These are phyloP conservation scores for Kodamaea arcana DNA, from an alignment of 1,139 yeast species.

Conservation along the genomic window DNA sequence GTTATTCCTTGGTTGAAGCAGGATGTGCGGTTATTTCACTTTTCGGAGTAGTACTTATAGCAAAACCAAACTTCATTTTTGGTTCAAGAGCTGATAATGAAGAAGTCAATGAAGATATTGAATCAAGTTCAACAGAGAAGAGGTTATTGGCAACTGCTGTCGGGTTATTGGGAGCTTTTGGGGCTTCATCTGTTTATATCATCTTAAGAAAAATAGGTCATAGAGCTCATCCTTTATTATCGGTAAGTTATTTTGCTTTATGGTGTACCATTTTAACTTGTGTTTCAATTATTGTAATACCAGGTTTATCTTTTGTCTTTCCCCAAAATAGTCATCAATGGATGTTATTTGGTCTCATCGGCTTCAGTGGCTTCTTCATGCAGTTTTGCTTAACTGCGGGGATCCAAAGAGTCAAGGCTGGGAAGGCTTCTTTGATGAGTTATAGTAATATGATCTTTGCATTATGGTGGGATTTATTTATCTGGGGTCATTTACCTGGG, in stretches of 20 bases:
- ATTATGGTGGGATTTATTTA: constrained; percentile 64
- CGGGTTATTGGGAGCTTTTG: constrained; percentile 66
- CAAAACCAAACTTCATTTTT: constrained; percentile 74
- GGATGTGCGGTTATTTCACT: constrained; percentile 66
- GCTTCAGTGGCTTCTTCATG: constrained; percentile 76
- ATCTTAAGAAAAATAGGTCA: constrained; percentile 71
- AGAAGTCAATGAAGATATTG: constrained; percentile 28
- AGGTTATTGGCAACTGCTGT: constrained; percentile 57
- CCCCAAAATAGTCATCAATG: constrained; percentile 64
- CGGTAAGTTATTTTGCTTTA: constrained; percentile 73
- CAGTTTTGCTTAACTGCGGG: constrained; percentile 81
- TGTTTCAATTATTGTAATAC: constrained; percentile 50
- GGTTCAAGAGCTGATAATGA: constrained; percentile 39
- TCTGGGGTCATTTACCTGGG: constrained; percentile 75
- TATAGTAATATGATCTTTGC: constrained; percentile 80
- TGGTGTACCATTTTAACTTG: constrained; percentile 55
- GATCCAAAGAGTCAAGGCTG: constrained; percentile 75
- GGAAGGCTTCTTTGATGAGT: constrained; percentile 69
- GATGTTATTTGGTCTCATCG: constrained; percentile 57
- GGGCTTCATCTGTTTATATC: constrained; percentile 70
- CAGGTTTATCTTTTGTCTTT: constrained; percentile 54
- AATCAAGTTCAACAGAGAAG: constrained; percentile 37
- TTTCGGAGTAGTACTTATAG: constrained; percentile 73
- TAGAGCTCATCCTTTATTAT: constrained; percentile 72
- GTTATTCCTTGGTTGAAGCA: constrained; percentile 65